A percentile compares a stretch with the other conserved stretches of the same genome.
phyloP scores from a whole-genome alignment of 2,329 filamentous ascomycete species.

The Plenodomus biglobosus region DNA sequence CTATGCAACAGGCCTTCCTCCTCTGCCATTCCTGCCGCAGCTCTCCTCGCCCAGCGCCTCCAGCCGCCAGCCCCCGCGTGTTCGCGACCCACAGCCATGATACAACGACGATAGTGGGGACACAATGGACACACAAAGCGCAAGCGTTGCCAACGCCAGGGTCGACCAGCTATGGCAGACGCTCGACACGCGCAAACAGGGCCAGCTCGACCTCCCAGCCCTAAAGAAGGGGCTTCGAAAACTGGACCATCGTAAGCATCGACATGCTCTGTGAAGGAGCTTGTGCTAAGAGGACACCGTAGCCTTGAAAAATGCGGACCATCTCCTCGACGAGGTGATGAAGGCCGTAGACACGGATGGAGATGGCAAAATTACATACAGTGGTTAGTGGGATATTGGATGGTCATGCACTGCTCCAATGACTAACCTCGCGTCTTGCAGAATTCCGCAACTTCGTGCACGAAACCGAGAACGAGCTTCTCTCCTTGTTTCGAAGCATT shows the following conservation, averaged over 20 bases:
- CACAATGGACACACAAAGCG: slow-evolving; percentile 73
- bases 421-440: slow-evolving; percentile 43
- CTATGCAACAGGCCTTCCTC: slow-evolving; percentile 20
- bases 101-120: slow-evolving; percentile 42
- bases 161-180: slow-evolving; percentile 82
- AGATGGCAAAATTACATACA: slow-evolving; percentile 87
- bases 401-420: not conserved
- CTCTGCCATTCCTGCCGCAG: slow-evolving; percentile 25
- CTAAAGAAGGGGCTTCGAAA: slow-evolving; percentile 81
- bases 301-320: slow-evolving; percentile 89
- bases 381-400: slow-evolving; percentile 58
- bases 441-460: slow-evolving; percentile 91
- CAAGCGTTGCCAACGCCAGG: slow-evolving; percentile 76
- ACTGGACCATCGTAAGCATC: slow-evolving; percentile 82
- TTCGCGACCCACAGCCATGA: slow-evolving; percentile 40
- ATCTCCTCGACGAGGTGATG: slow-evolving; percentile 78
- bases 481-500: slow-evolving; percentile 79
- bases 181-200: slow-evolving; percentile 74
- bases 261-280: slow-evolving; percentile 5
- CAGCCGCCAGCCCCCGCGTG: slow-evolving; percentile 22
- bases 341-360: slow-evolving; percentile 80
- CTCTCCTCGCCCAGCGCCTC: slow-evolving; percentile 23
- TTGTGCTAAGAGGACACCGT: slow-evolving; percentile 28
- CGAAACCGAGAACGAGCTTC: slow-evolving; percentile 81
- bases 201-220: slow-evolving; percentile 80